Percentiles rank a stretch among this genome's conserved stretches.
Evolutionary conservation across 176 grass and related monocot species (phyloP).

Genomic region (barley (Hordeum vulgare)): MorexV3_pseudomolecules_assembly NC_058521.1:3659112-3659611

Average conservation of each 20-base stretch:
- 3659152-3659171: conserved; percentile 61
- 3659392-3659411: conserved; percentile 90
- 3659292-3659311: not conserved
- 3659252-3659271: conserved; percentile 2
- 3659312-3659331: conserved; percentile 92
- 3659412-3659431: conserved; percentile 30
- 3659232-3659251: not conserved
- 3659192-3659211: not conserved
- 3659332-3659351: conserved; percentile 89
- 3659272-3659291: not conserved
- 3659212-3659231: not conserved
- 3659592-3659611: conserved; percentile 12
- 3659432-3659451: not conserved
- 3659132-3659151: conserved; percentile 97
- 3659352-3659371: conserved; percentile 80
- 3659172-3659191: not conserved
- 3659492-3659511: conserved; percentile 69
- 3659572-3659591: conserved; percentile 33
- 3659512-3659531: conserved; percentile 79
- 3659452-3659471: not conserved
- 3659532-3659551: conserved; percentile 71
- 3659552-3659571: conserved; percentile 38
- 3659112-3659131: conserved; percentile 97
- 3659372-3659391: conserved; percentile 68
- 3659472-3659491: not conserved